Evolutionary conservation across 768 basidiomycete species (phyloP).

Genomic region (Trametes meyenii): DNA sequence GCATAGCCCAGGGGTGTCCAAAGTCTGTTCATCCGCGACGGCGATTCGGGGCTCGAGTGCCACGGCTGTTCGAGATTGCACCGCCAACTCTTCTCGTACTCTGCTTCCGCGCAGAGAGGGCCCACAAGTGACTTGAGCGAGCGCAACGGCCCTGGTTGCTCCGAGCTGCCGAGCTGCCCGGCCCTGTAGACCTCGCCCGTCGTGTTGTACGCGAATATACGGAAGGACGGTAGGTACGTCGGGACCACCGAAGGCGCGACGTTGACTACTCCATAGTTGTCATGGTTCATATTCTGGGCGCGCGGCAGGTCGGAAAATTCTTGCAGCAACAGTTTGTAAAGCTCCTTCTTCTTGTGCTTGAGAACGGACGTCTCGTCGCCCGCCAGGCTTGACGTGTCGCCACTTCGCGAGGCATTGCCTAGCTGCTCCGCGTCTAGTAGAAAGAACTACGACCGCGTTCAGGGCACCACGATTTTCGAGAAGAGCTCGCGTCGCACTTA

Average conservation of each 20-base stretch:
- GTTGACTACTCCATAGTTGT: slow-evolving; percentile 76
- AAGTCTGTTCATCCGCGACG: slow-evolving; percentile 68
- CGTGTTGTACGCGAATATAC: slow-evolving; percentile 82
- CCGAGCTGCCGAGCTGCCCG: slow-evolving; percentile 48
- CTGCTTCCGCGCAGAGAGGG: slow-evolving; percentile 49
- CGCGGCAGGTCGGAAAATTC: slow-evolving; percentile 70
- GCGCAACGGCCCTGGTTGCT: slow-evolving; percentile 18
- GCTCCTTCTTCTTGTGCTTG: slow-evolving; percentile 35
- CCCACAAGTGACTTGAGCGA: slow-evolving; percentile 21
- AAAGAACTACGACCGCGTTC: slow-evolving; percentile 33
- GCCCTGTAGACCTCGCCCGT: slow-evolving; percentile 41
- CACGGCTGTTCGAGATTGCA: slow-evolving; percentile 62
- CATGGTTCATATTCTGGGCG: slow-evolving; percentile 53
- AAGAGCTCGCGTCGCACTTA: slow-evolving; percentile 32
- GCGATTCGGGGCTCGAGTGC: slow-evolving; percentile 65
- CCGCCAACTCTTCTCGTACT: slow-evolving; percentile 62
- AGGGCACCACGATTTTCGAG: slow-evolving; percentile 3
- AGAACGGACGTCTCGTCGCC: slow-evolving; percentile 16
- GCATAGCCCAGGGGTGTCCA: slow-evolving; percentile 84
- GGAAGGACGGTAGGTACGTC: slow-evolving; percentile 82
- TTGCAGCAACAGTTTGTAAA: slow-evolving; percentile 60
- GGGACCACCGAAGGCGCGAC: slow-evolving; percentile 84
- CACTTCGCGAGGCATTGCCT: slow-evolving; percentile 14
- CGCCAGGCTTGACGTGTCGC: slow-evolving; percentile 6
- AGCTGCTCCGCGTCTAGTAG: slow-evolving; percentile 37